These are phyloP conservation scores for Discostella stelligeroides DNA, from an alignment of 108 stramenopile genomes.

Conservation along the genomic window DNA sequence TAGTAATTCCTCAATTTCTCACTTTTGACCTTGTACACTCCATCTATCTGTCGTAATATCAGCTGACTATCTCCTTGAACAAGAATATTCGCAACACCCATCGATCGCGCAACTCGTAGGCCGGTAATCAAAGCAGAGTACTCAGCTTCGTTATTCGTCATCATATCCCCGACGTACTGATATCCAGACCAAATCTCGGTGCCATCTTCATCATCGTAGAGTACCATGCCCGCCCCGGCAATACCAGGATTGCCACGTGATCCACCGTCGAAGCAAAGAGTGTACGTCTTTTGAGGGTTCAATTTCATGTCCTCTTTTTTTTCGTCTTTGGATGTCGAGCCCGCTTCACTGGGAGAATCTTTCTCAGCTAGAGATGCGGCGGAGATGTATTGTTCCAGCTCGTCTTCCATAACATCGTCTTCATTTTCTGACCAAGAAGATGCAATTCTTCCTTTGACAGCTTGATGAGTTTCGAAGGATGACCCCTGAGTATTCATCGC, in stretches of 20 bases:
- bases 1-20: constrained; percentile 46
- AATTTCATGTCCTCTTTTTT: not conserved
- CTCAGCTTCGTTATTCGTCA: constrained; percentile 87
- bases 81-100: constrained; percentile 63
- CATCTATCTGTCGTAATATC: constrained; percentile 71
- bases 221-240: constrained; percentile 75
- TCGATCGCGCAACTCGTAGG: constrained; percentile 59
- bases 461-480: no score
- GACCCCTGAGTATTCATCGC: constrained; percentile 69
- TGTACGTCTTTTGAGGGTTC: constrained; percentile 47
- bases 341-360: not conserved
- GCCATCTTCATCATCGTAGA: constrained; percentile 59
- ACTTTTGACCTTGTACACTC: constrained; percentile 60
- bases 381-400: no score
- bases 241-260: constrained; percentile 70
- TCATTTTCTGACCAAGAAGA: no score
- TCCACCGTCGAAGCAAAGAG: constrained; percentile 82
- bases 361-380: no score
- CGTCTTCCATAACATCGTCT: no score
- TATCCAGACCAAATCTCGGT: constrained; percentile 67
- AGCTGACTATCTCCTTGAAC: constrained; percentile 79
- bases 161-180: constrained; percentile 57
- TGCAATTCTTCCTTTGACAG: no score
- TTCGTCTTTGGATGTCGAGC: not conserved
- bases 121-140: constrained; percentile 68